A percentile compares a stretch with the other conserved stretches of the same genome.
phyloP scores from a whole-genome alignment of 306 rosid species.

The Glycyrrhiza uralensis region DNA sequence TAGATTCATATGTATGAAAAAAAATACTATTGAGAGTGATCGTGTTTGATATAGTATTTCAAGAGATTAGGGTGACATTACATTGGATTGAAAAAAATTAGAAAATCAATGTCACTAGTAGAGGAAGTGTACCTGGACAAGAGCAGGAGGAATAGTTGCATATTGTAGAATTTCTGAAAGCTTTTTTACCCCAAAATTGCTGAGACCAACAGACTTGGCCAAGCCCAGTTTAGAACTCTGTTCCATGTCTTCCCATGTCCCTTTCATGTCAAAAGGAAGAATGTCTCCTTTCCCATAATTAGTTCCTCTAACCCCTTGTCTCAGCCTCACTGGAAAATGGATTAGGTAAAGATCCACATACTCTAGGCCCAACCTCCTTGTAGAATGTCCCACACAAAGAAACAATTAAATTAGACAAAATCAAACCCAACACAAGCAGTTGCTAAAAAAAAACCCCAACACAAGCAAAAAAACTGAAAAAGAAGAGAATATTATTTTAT shows the following conservation, averaged over 20 bases:
- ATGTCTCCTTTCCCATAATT: slow-evolving; percentile 18
- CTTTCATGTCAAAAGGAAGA: slow-evolving; percentile 40
- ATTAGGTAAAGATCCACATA: slow-evolving; percentile 46
- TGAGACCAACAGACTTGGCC: slow-evolving; percentile 42
- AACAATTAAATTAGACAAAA: not conserved
- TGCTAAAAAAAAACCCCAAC: not conserved
- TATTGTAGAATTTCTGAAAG: slow-evolving; percentile 19
- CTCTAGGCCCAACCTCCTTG: slow-evolving; percentile 43
- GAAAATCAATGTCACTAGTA: not conserved
- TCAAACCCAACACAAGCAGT: not conserved
- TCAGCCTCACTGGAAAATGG: slow-evolving; percentile 44
- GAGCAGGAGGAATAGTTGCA: slow-evolving; percentile 38
- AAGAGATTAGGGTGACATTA: no score
- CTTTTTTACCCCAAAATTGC: slow-evolving; percentile 39
- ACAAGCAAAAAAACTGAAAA: not conserved
- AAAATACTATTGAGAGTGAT: no score
- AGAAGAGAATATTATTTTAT: not conserved
- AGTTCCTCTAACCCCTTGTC: not conserved
- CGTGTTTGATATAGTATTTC: no score
- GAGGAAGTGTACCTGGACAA: slow-evolving; percentile 27
- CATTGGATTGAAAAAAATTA: no score
- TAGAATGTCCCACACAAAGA: not conserved
- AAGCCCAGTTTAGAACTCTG: slow-evolving; percentile 30
- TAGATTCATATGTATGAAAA: no score
- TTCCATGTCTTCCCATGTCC: slow-evolving; percentile 50